Base-by-base conservation (phyloP, 345 rosid species). In the Bruguiera gymnorhiza region DNA sequence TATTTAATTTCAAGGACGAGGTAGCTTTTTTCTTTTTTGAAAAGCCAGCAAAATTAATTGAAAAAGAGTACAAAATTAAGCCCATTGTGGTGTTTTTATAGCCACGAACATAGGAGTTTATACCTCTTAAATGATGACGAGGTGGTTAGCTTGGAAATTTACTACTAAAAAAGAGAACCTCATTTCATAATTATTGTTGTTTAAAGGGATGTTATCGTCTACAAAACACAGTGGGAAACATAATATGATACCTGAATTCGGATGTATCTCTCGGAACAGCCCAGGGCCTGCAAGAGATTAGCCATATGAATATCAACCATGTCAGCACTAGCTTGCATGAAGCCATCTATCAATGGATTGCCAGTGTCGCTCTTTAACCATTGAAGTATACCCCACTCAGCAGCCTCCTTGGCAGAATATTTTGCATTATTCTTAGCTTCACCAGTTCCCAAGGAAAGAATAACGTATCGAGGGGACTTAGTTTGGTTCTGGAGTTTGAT, bases 301-400 rank as follows among this genome's bases (percentile, higher is more conserved):
- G 85, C 75, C 29, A 86, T 70, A 66, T 88, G 90, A 50, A 74
- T 72, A 71, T 90, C 93, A 36, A 86, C 87, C 87, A 88, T 84
- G 61, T 90, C 88, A 5, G 82, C 70, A 32, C 93, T 87, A 0
- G 93, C 93, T 60, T 89, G 87, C 30, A 29, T 82, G 31, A 85
- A 90, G 6, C 80, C 78, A 64, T 90, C 89, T 4, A 88, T 76
- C 66, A 88, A 46, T 0, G 96, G 96, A 7, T 84, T 82, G 7
- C 84, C 78, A 21, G 70, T 75, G 43, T 67, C 81, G 4, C 78
- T 69, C 50, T 81, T 84, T 57, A 88, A 77, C 96, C 96, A 90
- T 13, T 87, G 84, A 52, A 88, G 10, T 27, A 88, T 0, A 7
- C 91, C 93, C 96, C 93, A 90, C 53, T 71, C 70, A 7, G 93